Evolutionary conservation across 208 protist species (phyloP).

Genomic region (Trypanosomatidae sp.): DNA sequence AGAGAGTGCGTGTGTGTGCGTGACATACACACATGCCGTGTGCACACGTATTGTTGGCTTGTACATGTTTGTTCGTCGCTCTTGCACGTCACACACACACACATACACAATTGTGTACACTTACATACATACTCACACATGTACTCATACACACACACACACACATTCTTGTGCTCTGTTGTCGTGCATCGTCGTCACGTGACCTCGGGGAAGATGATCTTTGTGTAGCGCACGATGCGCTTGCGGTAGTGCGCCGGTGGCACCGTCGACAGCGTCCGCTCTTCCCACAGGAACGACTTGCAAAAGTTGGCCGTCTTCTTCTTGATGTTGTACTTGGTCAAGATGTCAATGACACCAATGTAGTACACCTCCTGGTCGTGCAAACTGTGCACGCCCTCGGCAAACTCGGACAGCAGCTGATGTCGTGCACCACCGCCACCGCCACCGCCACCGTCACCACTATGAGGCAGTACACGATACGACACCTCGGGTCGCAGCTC

Average conservation of each 20-base stretch:
- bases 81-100: neutral
- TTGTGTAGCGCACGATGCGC: constrained; percentile 47
- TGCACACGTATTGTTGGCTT: too few relatives aligned
- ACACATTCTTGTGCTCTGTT: too few relatives aligned
- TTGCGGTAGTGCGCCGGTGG: constrained; percentile 36
- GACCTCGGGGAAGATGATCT: constrained; percentile 54
- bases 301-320: constrained; percentile 80
- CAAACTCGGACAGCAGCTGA: constrained; percentile 19
- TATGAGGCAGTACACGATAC: neutral
- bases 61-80: too few relatives aligned
- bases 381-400: constrained; percentile 36
- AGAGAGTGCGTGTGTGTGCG: too few relatives aligned
- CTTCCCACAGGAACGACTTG: constrained; percentile 75
- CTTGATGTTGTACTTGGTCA: constrained; percentile 67
- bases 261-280: constrained; percentile 65
- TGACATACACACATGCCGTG: too few relatives aligned
- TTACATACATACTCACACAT: neutral
- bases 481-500: constrained; percentile 8
- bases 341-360: constrained; percentile 81
- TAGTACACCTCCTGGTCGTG: constrained; percentile 73
- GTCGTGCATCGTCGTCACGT: too few relatives aligned
- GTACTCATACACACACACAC: neutral
- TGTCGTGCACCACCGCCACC: neutral
- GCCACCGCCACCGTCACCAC: neutral
- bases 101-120: neutral